Percentiles rank a stretch among this genome's conserved stretches.
Conservation (phyloP, 805 yeast species). For the Saccharomycopsis babjevae region DNA sequence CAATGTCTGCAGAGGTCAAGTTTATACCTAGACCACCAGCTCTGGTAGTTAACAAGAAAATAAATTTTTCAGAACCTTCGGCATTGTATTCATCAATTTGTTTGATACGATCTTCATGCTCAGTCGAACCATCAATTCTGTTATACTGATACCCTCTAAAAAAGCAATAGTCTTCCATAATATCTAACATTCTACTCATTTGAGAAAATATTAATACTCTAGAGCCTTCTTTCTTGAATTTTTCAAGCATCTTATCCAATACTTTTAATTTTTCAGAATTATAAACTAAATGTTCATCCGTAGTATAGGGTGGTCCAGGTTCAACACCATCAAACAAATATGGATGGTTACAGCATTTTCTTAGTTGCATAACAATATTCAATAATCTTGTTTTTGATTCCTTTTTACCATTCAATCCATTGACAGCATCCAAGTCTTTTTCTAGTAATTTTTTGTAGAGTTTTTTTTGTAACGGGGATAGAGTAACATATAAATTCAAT, state of each 20-base stretch:
- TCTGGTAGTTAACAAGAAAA: constrained; percentile 71
- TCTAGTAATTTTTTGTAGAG: constrained; percentile 73
- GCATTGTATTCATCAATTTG: constrained; percentile 73
- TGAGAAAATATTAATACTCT: constrained; percentile 73
- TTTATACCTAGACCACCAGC: constrained; percentile 89
- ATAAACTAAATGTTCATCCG: constrained; percentile 71
- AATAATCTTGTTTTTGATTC: constrained; percentile 68
- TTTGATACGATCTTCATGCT: constrained; percentile 61
- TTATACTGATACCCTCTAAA: constrained; percentile 64
- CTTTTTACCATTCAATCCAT: constrained; percentile 66
- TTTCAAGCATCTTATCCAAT: constrained; percentile 54
- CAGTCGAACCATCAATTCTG: constrained; percentile 78
- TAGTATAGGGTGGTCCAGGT: constrained; percentile 82
- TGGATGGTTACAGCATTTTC: constrained; percentile 82
- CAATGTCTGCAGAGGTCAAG: constrained; percentile 71
- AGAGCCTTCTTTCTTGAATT: constrained; percentile 57
- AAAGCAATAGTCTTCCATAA: constrained; percentile 66
- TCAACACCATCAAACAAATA: constrained; percentile 81
- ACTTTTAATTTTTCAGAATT: constrained; percentile 66
- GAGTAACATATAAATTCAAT: constrained; percentile 59
- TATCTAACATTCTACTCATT: constrained; percentile 75
- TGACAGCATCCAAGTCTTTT: constrained; percentile 76
- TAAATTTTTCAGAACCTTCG: constrained; percentile 62
- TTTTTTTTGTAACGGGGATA: constrained; percentile 69
- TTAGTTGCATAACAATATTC: constrained; percentile 75